A percentile compares a stretch with the other conserved stretches of the same genome.
Evolutionary conservation across 179 eudicot genomes (phyloP).

Genomic region (Beta corolliflora): DNA sequence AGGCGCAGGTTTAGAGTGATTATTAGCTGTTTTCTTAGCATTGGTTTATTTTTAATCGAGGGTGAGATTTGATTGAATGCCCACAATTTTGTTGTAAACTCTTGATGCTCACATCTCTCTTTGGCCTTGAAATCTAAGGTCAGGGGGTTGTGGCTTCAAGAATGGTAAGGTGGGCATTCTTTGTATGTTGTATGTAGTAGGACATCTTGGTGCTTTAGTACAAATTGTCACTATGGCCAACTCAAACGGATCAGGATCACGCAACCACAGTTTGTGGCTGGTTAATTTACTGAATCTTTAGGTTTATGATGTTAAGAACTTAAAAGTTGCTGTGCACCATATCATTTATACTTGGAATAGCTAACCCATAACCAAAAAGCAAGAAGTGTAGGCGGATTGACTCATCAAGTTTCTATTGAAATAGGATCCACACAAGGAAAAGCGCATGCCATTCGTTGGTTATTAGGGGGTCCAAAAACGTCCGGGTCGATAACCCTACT

Average conservation of each 20-base stretch:
- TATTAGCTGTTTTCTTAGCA: conserved; percentile 28
- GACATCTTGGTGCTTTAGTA: conserved; percentile 24
- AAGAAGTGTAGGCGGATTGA: too few relatives aligned
- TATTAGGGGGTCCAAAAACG: too few relatives aligned
- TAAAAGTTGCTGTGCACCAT: too few relatives aligned
- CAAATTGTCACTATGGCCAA: conserved; percentile 22
- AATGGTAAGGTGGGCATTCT: conserved; percentile 38
- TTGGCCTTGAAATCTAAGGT: conserved; percentile 4
- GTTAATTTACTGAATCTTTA: not conserved
- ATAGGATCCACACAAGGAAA: too few relatives aligned
- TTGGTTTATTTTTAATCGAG: conserved; percentile 25
- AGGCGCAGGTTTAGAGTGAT: conserved; percentile 44
- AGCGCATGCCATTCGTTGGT: too few relatives aligned
- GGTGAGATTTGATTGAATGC: conserved; percentile 24
- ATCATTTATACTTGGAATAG: too few relatives aligned
- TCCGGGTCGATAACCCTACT: too few relatives aligned
- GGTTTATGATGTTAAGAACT: too few relatives aligned
- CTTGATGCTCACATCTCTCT: conserved; percentile 22
- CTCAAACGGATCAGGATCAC: conserved; percentile 9
- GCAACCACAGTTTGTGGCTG: not conserved
- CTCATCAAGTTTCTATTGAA: too few relatives aligned
- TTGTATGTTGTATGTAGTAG: conserved; percentile 30
- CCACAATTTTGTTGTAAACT: conserved; percentile 43
- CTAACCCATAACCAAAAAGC: too few relatives aligned
- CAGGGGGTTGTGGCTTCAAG: conserved; percentile 17